Evolutionary conservation across 768 basidiomycete genomes (phyloP).

Genomic region (Boletus vinaceobasis): DNA sequence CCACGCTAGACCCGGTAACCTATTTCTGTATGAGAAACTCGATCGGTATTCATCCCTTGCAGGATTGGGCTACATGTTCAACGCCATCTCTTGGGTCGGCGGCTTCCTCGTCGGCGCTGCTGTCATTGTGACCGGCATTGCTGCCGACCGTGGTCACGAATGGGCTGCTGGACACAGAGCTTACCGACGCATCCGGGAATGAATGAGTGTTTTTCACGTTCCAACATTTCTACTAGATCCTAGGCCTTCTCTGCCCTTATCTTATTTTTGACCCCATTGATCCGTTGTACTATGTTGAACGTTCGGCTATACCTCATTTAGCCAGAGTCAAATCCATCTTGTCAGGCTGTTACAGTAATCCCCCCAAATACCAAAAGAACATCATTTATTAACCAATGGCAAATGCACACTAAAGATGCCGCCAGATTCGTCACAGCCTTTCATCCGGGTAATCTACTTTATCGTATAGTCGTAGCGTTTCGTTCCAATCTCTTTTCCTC

Average conservation of each 20-base stretch:
- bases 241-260: neutral
- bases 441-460: conserved; percentile 78
- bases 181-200: conserved; percentile 41
- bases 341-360: neutral
- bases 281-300: neutral
- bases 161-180: conserved; percentile 80
- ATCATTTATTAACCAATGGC: neutral
- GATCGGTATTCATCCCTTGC: conserved; percentile 1
- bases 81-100: conserved; percentile 57
- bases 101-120: conserved; percentile 50
- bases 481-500: conserved; percentile 88
- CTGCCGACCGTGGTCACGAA: conserved; percentile 44
- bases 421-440: conserved; percentile 15
- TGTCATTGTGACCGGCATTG: conserved; percentile 59
- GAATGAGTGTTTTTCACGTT: neutral
- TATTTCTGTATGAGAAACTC: neutral
- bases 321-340: neutral
- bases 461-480: conserved; percentile 77
- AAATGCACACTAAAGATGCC: neutral
- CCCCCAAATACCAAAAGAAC: neutral
- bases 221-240: neutral
- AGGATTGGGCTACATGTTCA: conserved; percentile 63
- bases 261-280: neutral
- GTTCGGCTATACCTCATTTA: conserved; percentile 9
- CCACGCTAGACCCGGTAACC: conserved; percentile 57